A percentile compares a stretch with the other conserved stretches of the same genome.
Conservation (phyloP, 2,329 filamentous ascomycete genomes). For the Gremmenia infestans region DNA sequence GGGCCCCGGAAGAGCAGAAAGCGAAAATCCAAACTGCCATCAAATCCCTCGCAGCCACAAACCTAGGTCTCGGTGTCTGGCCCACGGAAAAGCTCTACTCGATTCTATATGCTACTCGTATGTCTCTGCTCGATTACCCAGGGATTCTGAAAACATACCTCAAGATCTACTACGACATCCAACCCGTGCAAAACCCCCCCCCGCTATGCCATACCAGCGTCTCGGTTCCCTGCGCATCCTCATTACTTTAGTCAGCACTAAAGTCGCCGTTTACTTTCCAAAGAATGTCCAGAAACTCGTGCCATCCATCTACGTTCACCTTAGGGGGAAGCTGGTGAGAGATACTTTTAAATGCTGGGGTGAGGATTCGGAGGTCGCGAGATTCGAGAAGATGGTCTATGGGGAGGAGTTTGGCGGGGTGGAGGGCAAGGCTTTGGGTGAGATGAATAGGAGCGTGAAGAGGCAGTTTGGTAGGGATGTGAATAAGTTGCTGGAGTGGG, state of each 20-base stretch:
- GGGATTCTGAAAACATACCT: background rate
- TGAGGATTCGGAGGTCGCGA: background rate
- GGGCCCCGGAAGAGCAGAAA: background rate
- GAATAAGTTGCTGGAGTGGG: background rate
- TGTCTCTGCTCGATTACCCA: too few relatives aligned
- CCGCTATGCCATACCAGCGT: background rate
- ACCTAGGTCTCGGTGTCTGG: background rate
- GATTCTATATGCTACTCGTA: background rate
- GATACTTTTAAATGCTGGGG: conserved; percentile 1
- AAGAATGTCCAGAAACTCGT: background rate
- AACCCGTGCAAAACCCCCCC: background rate
- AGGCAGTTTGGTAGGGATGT: background rate
- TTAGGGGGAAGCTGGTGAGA: background rate
- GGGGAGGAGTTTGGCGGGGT: background rate
- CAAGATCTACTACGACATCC: background rate
- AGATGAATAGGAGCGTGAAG: background rate
- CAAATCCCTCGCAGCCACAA: background rate
- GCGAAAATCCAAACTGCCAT: background rate
- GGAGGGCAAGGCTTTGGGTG: background rate
- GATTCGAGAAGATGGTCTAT: background rate
- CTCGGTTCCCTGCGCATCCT: background rate
- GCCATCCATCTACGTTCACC: background rate
- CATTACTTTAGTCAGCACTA: background rate
- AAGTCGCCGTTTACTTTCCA: background rate
- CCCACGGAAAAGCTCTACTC: background rate